Conservation (phyloP, 1,139 yeast species). For the Magnusiomyces ingens region DNA sequence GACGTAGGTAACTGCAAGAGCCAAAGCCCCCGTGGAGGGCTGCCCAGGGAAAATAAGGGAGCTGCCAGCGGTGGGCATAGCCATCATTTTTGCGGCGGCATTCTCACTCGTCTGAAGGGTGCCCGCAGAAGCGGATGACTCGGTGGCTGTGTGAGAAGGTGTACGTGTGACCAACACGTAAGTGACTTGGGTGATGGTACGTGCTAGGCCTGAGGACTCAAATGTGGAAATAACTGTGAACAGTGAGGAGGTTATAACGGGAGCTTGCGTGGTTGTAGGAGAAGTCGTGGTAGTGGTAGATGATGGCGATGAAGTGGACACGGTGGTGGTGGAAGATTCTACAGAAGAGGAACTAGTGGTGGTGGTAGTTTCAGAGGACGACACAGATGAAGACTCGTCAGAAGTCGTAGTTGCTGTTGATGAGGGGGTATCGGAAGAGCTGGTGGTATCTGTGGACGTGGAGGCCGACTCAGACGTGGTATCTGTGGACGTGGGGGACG, state of each 20-base stretch:
- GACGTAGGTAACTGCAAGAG: too few species aligned
- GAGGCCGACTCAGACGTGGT: not conserved
- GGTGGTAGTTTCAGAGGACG: not conserved
- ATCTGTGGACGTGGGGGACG: not conserved
- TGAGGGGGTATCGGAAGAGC: not conserved
- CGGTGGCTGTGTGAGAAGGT: slow-evolving; percentile 23
- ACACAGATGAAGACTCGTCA: not conserved
- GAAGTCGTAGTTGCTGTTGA: not conserved
- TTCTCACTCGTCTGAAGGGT: slow-evolving; percentile 22
- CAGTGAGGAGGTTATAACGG: not conserved
- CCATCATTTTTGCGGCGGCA: slow-evolving; percentile 34
- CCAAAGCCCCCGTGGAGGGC: too few species aligned
- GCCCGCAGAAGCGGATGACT: slow-evolving; percentile 8
- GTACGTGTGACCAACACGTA: slow-evolving; percentile 2
- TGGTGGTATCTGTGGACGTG: not conserved
- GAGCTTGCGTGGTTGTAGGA: not conserved
- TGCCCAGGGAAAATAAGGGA: too few species aligned
- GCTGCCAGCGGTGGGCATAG: not conserved
- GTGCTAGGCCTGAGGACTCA: not conserved
- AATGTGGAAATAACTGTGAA: not conserved
- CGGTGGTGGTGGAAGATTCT: too few species aligned
- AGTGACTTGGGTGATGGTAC: slow-evolving; percentile 3
- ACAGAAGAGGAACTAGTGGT: not conserved
- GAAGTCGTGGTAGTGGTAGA: not conserved
- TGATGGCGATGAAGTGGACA: not conserved